A percentile compares a stretch with the other conserved stretches of the same genome.
phyloP scores from a whole-genome alignment of 1,284 basidiomycete genomes.

The Papiliotrema flavescens region DNA sequence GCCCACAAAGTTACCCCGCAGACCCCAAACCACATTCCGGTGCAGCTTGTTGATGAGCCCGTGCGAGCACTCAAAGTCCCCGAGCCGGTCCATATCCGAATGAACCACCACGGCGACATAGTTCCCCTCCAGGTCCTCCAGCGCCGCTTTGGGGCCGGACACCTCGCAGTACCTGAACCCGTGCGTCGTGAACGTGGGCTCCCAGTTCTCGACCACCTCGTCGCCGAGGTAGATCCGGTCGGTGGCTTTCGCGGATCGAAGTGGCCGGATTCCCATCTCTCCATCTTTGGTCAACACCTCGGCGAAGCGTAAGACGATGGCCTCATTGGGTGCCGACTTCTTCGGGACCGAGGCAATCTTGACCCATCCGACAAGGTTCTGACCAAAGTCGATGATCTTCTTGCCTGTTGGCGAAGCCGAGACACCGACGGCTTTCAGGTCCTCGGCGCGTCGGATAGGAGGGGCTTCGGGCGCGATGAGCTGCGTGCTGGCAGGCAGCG shows the following conservation, averaged over 20 bases:
- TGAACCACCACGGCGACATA: conserved; percentile 17
- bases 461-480: conserved; percentile 30
- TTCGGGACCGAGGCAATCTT: conserved; percentile 8
- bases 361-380: conserved; percentile 41
- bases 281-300: conserved; percentile 32
- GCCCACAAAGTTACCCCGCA: conserved; percentile 36
- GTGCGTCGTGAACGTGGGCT: conserved; percentile 27
- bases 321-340: neutral
- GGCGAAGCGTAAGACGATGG: conserved; percentile 23
- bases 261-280: conserved; percentile 28
- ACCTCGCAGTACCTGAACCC: conserved; percentile 21
- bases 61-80: conserved; percentile 33
- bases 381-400: conserved; percentile 38
- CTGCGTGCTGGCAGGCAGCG: neutral
- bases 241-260: conserved; percentile 19
- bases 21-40: conserved; percentile 31
- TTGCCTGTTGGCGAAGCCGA: conserved; percentile 31
- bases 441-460: conserved; percentile 23
- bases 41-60: conserved; percentile 30
- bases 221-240: conserved; percentile 17
- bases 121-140: conserved; percentile 17
- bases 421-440: conserved; percentile 15
- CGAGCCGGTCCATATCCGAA: conserved; percentile 31
- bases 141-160: neutral
- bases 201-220: conserved; percentile 6